Evolutionary conservation across 352 stramenopile species (phyloP).

Genomic region (Halophytophthora batemanensis): DNA sequence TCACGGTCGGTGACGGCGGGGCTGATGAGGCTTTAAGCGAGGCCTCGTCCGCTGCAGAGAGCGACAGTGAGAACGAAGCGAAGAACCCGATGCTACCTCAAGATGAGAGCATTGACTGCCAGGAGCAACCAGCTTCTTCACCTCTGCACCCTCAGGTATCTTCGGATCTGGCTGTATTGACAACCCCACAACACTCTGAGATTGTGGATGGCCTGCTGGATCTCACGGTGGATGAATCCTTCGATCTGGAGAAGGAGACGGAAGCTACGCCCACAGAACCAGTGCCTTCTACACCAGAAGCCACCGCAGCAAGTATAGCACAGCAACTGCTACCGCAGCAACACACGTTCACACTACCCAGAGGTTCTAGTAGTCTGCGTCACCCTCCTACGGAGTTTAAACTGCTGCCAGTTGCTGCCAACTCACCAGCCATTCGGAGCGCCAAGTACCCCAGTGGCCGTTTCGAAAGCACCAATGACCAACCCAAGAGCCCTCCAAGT

Average conservation of each 20-base stretch:
- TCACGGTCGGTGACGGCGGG: neutral
- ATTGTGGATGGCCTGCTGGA: conserved; percentile 29
- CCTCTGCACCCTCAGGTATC: neutral
- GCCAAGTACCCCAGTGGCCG: conserved; percentile 6
- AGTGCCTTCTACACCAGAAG: no score
- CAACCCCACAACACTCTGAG: conserved; percentile 4
- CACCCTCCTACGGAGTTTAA: conserved; percentile 33
- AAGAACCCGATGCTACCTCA: conserved; percentile 14
- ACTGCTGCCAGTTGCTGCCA: conserved; percentile 24
- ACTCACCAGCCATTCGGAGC: conserved; percentile 19
- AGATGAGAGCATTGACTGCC: conserved; percentile 21
- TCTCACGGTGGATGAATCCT: conserved; percentile 30
- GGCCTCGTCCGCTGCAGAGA: conserved; percentile 10
- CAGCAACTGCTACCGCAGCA: neutral
- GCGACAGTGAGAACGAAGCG: conserved; percentile 18
- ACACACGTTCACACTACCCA: neutral
- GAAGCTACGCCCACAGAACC: neutral
- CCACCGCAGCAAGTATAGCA: no score
- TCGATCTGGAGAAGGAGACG: conserved; percentile 7
- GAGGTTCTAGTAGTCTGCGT: conserved; percentile 16
- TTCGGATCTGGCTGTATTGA: neutral
- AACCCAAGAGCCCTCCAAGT: neutral
- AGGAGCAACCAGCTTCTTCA: neutral
- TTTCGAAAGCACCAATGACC: conserved; percentile 7
- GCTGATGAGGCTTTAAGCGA: conserved; percentile 15